Conservation (phyloP, 108 stramenopile species). For the Nitzschia sp. region DNA sequence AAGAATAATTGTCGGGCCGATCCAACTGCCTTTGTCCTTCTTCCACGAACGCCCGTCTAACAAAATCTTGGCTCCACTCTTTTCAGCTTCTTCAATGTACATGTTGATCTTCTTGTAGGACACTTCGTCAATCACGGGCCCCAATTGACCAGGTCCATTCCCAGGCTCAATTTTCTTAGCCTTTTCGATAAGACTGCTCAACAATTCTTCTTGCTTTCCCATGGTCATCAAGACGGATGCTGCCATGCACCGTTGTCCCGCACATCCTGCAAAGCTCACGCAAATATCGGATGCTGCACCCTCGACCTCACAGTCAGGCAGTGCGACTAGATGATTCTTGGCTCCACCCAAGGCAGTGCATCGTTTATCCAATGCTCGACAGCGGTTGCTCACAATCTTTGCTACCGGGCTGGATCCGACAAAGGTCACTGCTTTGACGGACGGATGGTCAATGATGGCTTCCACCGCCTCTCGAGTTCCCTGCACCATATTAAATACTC, state of each 20-base stretch:
- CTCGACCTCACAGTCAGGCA: slow-evolving; percentile 89
- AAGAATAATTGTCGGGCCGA: slow-evolving; percentile 91
- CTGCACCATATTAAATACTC: slow-evolving; percentile 86
- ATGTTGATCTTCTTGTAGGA: slow-evolving; percentile 78
- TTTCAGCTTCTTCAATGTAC: slow-evolving; percentile 84
- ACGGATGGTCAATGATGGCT: slow-evolving; percentile 67
- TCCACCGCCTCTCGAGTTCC: slow-evolving; percentile 68
- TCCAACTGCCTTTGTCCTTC: slow-evolving; percentile 67
- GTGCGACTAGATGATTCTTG: slow-evolving; percentile 95
- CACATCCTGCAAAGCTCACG: slow-evolving; percentile 90
- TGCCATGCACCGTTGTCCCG: slow-evolving; percentile 93
- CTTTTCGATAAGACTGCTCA: slow-evolving; percentile 68
- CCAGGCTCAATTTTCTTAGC: slow-evolving; percentile 79
- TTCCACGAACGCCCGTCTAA: slow-evolving; percentile 92
- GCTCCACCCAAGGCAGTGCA: slow-evolving; percentile 95
- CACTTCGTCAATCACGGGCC: slow-evolving; percentile 87
- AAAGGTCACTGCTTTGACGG: slow-evolving; percentile 88
- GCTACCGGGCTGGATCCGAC: slow-evolving; percentile 93
- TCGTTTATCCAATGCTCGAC: slow-evolving; percentile 80
- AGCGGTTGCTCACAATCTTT: slow-evolving; percentile 72
- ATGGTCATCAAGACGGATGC: slow-evolving; percentile 92
- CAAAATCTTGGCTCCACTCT: slow-evolving; percentile 77
- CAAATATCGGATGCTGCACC: slow-evolving; percentile 88
- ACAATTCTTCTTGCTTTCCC: slow-evolving; percentile 56
- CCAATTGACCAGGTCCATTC: slow-evolving; percentile 82